Percentiles rank a stretch among this genome's conserved stretches.
These are phyloP conservation scores for Phtheirospermum japonicum DNA, from an alignment of 257 asterid genomes.

Conservation along the genomic window DNA sequence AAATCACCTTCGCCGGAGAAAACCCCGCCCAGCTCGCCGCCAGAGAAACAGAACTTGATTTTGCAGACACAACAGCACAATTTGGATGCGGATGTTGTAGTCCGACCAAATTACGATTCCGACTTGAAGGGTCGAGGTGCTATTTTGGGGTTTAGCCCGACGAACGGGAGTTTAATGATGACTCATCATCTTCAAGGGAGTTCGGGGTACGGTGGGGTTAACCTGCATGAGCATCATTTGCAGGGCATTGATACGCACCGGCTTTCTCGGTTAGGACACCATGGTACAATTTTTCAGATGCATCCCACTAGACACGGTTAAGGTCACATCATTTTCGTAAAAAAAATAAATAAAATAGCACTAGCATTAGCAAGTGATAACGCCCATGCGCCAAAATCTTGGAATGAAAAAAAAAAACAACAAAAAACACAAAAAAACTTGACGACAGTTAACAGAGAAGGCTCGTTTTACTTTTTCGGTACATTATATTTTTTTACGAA, in stretches of 20 bases:
- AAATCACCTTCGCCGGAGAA: constrained; percentile 41
- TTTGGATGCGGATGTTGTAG: constrained; percentile 32
- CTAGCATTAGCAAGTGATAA: background rate
- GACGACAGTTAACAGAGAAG: background rate
- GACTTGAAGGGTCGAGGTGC: constrained; percentile 39
- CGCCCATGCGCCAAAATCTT: constrained; percentile 5
- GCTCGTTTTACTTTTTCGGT: constrained; percentile 3
- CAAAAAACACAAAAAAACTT: too few relatives aligned
- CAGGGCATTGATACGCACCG: constrained; percentile 37
- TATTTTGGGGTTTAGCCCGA: constrained; percentile 40
- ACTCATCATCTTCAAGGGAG: constrained; percentile 27
- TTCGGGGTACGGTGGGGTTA: constrained; percentile 35
- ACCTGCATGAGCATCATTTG: constrained; percentile 32
- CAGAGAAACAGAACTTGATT: constrained; percentile 34
- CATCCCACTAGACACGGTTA: constrained; percentile 31
- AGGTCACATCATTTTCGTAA: background rate
- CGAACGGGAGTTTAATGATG: constrained; percentile 26
- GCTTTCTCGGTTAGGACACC: constrained; percentile 40
- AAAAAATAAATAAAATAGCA: background rate
- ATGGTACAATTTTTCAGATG: constrained; percentile 44
- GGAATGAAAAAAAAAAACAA: background rate
- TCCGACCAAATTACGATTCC: constrained; percentile 33
- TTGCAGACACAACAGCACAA: constrained; percentile 29
- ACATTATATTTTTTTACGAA: background rate
- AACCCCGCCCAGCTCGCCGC: constrained; percentile 33